phyloP scores from a whole-genome alignment of 305 asterid species.

The Fraxinus ornus region DNA sequence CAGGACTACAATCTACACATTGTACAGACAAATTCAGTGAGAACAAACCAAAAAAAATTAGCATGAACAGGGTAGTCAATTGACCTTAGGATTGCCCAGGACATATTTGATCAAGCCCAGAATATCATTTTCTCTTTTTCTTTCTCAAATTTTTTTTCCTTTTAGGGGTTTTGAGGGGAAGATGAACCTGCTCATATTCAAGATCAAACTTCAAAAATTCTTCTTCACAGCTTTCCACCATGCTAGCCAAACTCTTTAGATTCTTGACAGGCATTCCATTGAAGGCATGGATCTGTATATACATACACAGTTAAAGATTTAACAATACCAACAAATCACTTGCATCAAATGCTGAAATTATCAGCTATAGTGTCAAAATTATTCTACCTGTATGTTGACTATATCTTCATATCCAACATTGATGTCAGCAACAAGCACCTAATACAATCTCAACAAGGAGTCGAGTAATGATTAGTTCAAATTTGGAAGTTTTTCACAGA shows the following conservation, averaged over 20 bases:
- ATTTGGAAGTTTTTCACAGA: background rate
- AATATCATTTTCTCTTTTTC: background rate
- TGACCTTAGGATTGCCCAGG: background rate
- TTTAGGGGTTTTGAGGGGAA: background rate
- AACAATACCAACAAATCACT: background rate
- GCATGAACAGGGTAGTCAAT: background rate
- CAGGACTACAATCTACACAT: slow-evolving; percentile 77
- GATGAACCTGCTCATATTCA: slow-evolving; percentile 74
- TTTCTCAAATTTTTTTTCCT: background rate
- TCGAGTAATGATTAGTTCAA: background rate
- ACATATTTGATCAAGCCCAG: background rate
- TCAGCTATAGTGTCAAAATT: background rate
- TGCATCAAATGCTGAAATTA: background rate
- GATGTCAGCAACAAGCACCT: slow-evolving; percentile 97
- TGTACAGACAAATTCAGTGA: background rate
- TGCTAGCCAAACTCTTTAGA: slow-evolving; percentile 73
- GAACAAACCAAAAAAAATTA: background rate
- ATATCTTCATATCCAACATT: slow-evolving; percentile 93
- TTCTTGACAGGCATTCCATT: slow-evolving; percentile 80
- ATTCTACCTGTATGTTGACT: slow-evolving; percentile 88
- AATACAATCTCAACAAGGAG: slow-evolving; percentile 22
- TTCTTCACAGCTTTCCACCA: slow-evolving; percentile 81
- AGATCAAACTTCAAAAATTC: slow-evolving; percentile 79
- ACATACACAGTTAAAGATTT: background rate
- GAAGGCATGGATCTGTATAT: slow-evolving; percentile 65